Evolutionary conservation across 768 basidiomycete genomes (phyloP).

Genomic region (Lentinula sp.): DNA sequence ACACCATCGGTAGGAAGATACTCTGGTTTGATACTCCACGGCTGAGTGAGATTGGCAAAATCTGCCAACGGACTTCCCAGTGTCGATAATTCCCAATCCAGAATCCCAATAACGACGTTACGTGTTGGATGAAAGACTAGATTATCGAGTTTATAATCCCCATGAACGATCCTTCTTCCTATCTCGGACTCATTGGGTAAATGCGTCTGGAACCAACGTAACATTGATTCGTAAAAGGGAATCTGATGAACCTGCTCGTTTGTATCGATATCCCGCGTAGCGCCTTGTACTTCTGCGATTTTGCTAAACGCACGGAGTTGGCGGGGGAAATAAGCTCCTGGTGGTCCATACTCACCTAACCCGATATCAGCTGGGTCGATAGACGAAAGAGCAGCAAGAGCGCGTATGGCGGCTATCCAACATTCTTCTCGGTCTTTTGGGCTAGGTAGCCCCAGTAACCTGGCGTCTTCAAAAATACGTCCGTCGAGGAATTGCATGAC

Average conservation of each 20-base stretch:
- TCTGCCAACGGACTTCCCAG: conserved; percentile 92
- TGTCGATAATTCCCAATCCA: conserved; percentile 98
- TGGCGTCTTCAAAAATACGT: conserved; percentile 83
- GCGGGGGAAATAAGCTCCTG: conserved; percentile 83
- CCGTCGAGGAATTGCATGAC: conserved; percentile 96
- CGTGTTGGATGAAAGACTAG: conserved; percentile 90
- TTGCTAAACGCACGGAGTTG: conserved; percentile 87
- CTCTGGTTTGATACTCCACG: conserved; percentile 59
- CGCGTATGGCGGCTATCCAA: conserved; percentile 72
- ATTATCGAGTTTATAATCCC: conserved; percentile 98
- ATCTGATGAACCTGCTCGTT: conserved; percentile 58
- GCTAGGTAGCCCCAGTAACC: conserved; percentile 60
- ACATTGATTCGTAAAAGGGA: conserved; percentile 65
- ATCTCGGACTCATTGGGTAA: conserved; percentile 68
- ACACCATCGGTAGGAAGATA: conserved; percentile 24
- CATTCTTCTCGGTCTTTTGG: conserved; percentile 63
- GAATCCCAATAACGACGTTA: conserved; percentile 87
- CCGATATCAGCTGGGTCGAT: conserved; percentile 63
- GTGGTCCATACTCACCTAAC: conserved; percentile 64
- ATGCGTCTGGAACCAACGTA: conserved; percentile 70
- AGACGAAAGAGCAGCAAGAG: conserved; percentile 62
- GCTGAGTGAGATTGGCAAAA: conserved; percentile 83
- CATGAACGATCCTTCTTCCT: conserved; percentile 87
- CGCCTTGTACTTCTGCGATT: conserved; percentile 76
- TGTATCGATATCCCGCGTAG: conserved; percentile 60